These are phyloP conservation scores for Ogataea pignaliae DNA, from an alignment of 805 yeast species.

Conservation along the genomic window DNA sequence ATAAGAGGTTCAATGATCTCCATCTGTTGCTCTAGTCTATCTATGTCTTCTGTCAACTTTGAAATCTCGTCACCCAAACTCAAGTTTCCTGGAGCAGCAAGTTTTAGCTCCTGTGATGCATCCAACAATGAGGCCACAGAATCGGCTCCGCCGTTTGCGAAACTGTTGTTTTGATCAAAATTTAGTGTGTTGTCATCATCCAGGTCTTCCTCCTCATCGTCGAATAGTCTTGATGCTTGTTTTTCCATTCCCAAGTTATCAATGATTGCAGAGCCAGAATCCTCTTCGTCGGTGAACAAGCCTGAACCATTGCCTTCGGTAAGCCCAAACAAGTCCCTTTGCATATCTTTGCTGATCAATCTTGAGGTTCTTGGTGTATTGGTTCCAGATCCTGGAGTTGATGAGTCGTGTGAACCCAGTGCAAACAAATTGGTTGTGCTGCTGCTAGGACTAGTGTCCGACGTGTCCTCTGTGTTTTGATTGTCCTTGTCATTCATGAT, in stretches of 20 bases:
- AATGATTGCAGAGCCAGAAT: conserved; percentile 13
- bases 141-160: conserved; percentile 7
- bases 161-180: conserved; percentile 9
- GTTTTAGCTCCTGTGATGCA: conserved; percentile 28
- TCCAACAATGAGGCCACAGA: conserved; percentile 11
- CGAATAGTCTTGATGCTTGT: conserved; percentile 27
- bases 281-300: conserved; percentile 21
- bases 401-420: conserved; percentile 3
- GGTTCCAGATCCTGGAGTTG: conserved; percentile 6
- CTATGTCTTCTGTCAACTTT: conserved; percentile 53
- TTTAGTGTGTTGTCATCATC: conserved; percentile 4
- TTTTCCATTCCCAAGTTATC: no score
- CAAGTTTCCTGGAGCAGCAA: conserved; percentile 68
- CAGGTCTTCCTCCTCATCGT: conserved; percentile 20
- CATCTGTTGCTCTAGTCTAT: conserved; percentile 55
- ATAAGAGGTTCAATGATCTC: conserved; percentile 62
- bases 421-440: neutral
- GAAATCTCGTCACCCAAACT: conserved; percentile 64
- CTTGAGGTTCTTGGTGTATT: conserved; percentile 21
- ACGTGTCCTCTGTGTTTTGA: neutral
- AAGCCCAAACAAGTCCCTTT: conserved; percentile 30
- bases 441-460: neutral
- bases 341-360: conserved; percentile 26
- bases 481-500: conserved; percentile 37
- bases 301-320: conserved; percentile 11